Evolutionary conservation across 176 grass and related monocot species (phyloP), one percentile per base, ranked within the genome.

Genomic region (Zizania latifolia): DNA sequence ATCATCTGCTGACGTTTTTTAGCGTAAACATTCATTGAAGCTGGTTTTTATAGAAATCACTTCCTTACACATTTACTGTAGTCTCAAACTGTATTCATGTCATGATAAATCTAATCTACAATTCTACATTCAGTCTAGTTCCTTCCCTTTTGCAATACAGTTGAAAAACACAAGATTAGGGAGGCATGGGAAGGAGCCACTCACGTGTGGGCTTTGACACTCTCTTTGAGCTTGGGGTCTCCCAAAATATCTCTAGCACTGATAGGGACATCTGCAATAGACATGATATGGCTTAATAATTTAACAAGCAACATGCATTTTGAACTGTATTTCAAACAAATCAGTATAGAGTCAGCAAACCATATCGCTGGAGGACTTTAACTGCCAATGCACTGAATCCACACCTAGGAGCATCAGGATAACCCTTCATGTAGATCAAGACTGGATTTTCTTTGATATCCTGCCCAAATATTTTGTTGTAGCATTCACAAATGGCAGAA

Each of bases 301-400:
- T 76, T 19, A 19, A n/a, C 5, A 58, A 17, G 19, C 34, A 45
- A 17, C 28, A 60, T 40, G 16, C 10, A 66, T 58, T 39, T 32
- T 46, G 36, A 41, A 51, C 26, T 64, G 22, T 6, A 36, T 80
- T 68, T 73, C 4, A 71, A 53, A 75, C 3, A 53, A 64, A 71
- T 6, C 2, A 14, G 22, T 54, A 38, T 28, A 21, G 26, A 34
- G 16, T 4, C 53, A 78, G 61, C 32, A 85, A 85, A 99, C 95
- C 74, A 77, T 99, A 99, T 71, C 75, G 87, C 40, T 95, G 77
- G 48, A 99, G 86, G 69, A 99, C 89, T 78, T 94, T 99, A 46
- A 99, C 84, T 40, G 95, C 95, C 58, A 99, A 58, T 66, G 95
- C 92, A 67, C 95, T 99, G 65, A 99, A 94, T 37, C 92, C 89